Evolutionary conservation across 2,329 filamentous ascomycete species (phyloP), one percentile per base, ranked within the genome.

Genomic region (Scytalidium sp.): DNA sequence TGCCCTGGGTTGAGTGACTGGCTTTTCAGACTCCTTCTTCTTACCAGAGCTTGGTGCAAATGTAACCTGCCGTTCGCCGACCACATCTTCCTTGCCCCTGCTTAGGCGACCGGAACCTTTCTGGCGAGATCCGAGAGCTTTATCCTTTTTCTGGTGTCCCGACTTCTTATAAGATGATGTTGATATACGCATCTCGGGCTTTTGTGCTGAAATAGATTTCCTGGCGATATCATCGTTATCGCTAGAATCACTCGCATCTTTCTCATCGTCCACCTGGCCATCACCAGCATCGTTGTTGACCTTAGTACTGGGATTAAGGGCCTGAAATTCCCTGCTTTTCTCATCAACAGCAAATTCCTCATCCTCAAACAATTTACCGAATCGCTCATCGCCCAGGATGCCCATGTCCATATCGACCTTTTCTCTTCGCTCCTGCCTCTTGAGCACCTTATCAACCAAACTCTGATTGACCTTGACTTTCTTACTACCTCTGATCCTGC

Each of bases 391-490:
- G 51, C 82, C 83, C 47, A 99, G 81, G 29, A 96, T 71, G 51
- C 84, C 85, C 54, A 79, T 83, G 56, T 76, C 74, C 47, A 74
- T 73, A 53, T 85, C 83, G 46, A 81, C 74, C 50, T 75, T 73
- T 27, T 75, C 75, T 61, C 80, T 75, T 64, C 76, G 81, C 61
- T 83, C 83, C 61, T 82, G 81, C 56, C 79, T 79, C 64, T 82
- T 80, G 74, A 82, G 83, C 57, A 81, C 80, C 67, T 88, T 90
- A 64, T 93, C 87, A 52, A 88, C 88, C 56, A 88, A 70, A 56
- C 81, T 86, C 64, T 91, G 84, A 68, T 99, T 99, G 73, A 99
- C 91, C 78, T 97, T 97, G 75, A 95, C 87, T 78, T 96, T 97
- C 76, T 96, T 97, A 70, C 85, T 90, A 56, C 93, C 92, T 60